Conservation (phyloP, 2,329 filamentous ascomycete genomes). For the Acrodontium crateriforme region DNA sequence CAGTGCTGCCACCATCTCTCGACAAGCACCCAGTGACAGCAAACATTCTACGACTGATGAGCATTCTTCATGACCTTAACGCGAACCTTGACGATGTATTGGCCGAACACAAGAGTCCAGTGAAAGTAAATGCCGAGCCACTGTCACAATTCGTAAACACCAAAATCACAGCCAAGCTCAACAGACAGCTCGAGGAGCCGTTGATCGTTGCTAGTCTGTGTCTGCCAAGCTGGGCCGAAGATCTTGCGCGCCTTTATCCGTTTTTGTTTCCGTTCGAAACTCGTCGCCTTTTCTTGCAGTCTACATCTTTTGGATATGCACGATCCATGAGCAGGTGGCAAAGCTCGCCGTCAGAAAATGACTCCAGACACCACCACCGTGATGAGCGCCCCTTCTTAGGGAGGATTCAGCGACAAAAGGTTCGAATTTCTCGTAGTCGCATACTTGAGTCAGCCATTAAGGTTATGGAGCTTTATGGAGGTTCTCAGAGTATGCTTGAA, state of each 20-base stretch:
- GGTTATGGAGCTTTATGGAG: slow-evolving; percentile 96
- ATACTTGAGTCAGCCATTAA: slow-evolving; percentile 95
- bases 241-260: slow-evolving; percentile 81
- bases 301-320: slow-evolving; percentile 94
- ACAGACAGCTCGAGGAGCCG: slow-evolving; percentile 90
- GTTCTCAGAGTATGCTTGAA: slow-evolving; percentile 89
- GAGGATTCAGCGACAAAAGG: slow-evolving; percentile 85
- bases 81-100: slow-evolving; percentile 85
- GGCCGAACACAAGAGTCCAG: slow-evolving; percentile 51
- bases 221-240: slow-evolving; percentile 89
- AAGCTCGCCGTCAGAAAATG: slow-evolving; percentile 70
- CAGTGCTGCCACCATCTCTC: slow-evolving; percentile 56
- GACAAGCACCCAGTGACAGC: slow-evolving; percentile 73
- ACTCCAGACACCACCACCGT: slow-evolving; percentile 61
- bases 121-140: slow-evolving; percentile 66
- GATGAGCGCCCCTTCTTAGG: slow-evolving; percentile 88
- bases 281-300: slow-evolving; percentile 89
- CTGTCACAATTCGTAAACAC: slow-evolving; percentile 95
- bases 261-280: slow-evolving; percentile 98
- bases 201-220: slow-evolving; percentile 95
- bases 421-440: slow-evolving; percentile 88
- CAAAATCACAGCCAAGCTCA: slow-evolving; percentile 93
- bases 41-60: slow-evolving; percentile 74
- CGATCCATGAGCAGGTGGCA: slow-evolving; percentile 97
- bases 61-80: slow-evolving; percentile 84